Evolutionary conservation across 2,329 filamentous ascomycete genomes (phyloP).

Genomic region (Coleophoma cylindrospora): DNA sequence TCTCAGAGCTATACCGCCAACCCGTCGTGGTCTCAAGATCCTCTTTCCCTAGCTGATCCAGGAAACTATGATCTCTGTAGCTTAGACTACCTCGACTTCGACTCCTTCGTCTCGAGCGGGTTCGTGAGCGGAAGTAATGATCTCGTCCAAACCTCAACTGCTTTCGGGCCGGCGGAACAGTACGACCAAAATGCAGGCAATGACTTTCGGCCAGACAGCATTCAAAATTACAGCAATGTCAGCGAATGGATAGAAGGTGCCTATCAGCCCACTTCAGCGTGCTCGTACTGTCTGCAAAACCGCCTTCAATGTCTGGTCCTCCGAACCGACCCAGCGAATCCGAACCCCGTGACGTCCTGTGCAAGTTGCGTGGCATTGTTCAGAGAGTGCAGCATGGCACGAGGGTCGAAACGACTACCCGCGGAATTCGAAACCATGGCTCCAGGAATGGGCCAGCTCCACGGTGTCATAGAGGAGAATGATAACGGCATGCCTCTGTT

Average conservation of each 20-base stretch:
- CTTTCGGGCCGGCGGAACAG: no score
- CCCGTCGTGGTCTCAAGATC: no score
- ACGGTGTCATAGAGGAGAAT: not conserved
- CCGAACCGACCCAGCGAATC: conserved; percentile 39
- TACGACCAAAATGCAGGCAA: no score
- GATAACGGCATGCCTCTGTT: not conserved
- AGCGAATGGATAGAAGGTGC: not conserved
- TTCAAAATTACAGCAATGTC: not conserved
- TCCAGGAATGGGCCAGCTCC: not conserved
- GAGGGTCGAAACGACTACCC: conserved; percentile 36
- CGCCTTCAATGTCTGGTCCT: conserved; percentile 43
- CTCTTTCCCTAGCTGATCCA: no score
- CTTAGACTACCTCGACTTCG: no score
- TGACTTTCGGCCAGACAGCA: no score
- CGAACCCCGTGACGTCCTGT: conserved; percentile 41
- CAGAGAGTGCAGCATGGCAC: conserved; percentile 42
- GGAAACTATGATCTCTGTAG: no score
- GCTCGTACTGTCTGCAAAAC: conserved; percentile 36
- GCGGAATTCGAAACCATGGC: conserved; percentile 31
- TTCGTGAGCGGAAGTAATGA: no score
- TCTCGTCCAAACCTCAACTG: no score
- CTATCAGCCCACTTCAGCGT: conserved; percentile 23
- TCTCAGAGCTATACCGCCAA: no score
- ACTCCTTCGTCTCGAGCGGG: no score
- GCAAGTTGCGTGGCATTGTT: conserved; percentile 46